Base-by-base conservation (phyloP, 768 basidiomycete species). In the Piloderma croceum region DNA sequence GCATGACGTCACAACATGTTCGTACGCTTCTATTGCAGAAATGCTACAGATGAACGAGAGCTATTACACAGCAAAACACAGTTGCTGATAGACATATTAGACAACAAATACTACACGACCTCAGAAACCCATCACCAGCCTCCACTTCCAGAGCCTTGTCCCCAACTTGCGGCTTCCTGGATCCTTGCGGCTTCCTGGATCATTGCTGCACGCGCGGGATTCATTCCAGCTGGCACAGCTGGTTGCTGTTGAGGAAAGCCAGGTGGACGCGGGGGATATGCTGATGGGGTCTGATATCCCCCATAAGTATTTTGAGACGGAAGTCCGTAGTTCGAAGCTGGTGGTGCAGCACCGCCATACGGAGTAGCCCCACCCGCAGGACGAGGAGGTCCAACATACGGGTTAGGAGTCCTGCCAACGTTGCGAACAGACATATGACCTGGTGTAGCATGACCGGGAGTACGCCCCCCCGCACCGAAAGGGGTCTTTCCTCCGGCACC, bases 381-480 rank as follows among this genome's bases (percentile, higher is more conserved):
- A 12, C 56, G 65, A n/a, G 64, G 60, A 46, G 61, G 56, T 19
- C 64, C 65, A 18, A 71, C 74, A 49, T 90, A 90, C 2, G 88
- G 84, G 51, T 90, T 90, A 7, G 89, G 88, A 32, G 88, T 90
- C 34, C 83, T 75, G 13, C 73, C 76, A 24, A 73, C 58, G 49
- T 85, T 83, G 39, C 85, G 84, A 33, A 83, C 71, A 15, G 88
- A 90, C 61, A 79, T 69, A 52, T 78, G 83, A 2, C 87, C 86
- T n/a, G 88, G 85, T 7, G 86, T 89, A n/a, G 73, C 67, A 44
- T 74, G 73, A n/a, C 78, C 86, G 10, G 77, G 73, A 11, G 80
- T 81, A 24, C 86, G 77, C n/a, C 67, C 63, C 33, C 82, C 83
- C 21, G 79, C 78, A 41, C 73, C 79, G 47, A 81, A 90, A 0